Conservation (phyloP, 495 filamentous ascomycete species). For the Neurospora intermedia region DNA sequence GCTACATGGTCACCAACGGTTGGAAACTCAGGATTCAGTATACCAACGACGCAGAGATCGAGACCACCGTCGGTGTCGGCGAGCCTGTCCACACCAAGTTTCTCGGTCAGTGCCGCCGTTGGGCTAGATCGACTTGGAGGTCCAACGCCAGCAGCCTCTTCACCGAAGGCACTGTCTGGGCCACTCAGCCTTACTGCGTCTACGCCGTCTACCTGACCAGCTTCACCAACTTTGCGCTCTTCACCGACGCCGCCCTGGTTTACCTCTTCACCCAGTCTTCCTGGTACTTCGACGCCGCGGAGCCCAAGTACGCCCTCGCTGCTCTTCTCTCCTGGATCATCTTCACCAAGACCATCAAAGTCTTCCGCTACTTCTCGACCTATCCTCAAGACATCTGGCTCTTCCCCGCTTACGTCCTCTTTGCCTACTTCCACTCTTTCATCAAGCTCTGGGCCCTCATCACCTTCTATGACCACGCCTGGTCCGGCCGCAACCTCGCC, state of each 20-base stretch:
- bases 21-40: constrained; percentile 56
- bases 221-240: constrained; percentile 47
- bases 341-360: constrained; percentile 49
- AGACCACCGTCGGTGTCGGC: constrained; percentile 45
- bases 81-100: constrained; percentile 37
- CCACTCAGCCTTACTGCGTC: constrained; percentile 47
- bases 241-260: constrained; percentile 42
- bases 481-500: constrained; percentile 18
- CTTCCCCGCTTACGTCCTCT: constrained; percentile 43
- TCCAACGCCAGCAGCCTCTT: constrained; percentile 49
- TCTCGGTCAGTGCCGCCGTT: constrained; percentile 47
- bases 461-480: constrained; percentile 32
- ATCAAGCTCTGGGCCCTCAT: constrained; percentile 54
- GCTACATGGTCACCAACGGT: constrained; percentile 44
- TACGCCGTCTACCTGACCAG: constrained; percentile 51
- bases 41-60: constrained; percentile 43
- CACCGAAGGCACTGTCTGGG: constrained; percentile 22
- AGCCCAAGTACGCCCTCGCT: neutral
- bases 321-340: constrained; percentile 31
- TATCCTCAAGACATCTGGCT: constrained; percentile 46
- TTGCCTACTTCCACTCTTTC: constrained; percentile 50
- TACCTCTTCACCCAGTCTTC: constrained; percentile 10
- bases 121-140: constrained; percentile 56
- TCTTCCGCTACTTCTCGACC: constrained; percentile 45
- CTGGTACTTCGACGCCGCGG: neutral